phyloP scores from a whole-genome alignment of 768 basidiomycete genomes.

The Tulasnella sp. region DNA sequence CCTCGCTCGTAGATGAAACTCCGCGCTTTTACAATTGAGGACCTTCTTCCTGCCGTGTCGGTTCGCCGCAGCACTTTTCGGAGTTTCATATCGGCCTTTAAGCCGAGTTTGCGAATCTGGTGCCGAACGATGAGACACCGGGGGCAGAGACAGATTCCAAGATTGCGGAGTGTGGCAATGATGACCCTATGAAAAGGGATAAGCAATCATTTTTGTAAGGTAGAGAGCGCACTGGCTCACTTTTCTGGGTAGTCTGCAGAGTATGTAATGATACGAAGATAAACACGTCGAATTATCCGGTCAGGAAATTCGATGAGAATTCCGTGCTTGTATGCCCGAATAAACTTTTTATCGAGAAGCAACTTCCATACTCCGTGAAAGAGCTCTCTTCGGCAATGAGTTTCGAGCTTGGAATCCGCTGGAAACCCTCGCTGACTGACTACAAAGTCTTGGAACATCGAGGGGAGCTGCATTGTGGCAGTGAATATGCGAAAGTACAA shows the following conservation, averaged over 20 bases:
- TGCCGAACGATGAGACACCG: constrained; percentile 40
- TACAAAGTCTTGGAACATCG: constrained; percentile 25
- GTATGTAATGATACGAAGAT: constrained; percentile 44
- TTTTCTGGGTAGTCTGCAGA: constrained; percentile 49
- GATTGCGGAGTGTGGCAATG: background rate
- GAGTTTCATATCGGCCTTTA: background rate
- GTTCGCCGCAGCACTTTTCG: background rate
- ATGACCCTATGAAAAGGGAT: background rate
- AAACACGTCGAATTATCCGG: constrained; percentile 35
- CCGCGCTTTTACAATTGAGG: background rate
- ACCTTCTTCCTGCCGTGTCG: background rate
- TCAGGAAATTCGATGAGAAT: constrained; percentile 29
- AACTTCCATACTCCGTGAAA: constrained; percentile 32
- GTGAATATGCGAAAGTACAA: no score
- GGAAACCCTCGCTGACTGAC: background rate
- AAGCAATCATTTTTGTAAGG: background rate
- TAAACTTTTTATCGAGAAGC: constrained; percentile 33
- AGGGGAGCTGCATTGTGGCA: constrained; percentile 24
- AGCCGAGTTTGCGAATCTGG: constrained; percentile 30
- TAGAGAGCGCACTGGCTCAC: constrained; percentile 33
- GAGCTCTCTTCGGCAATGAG: constrained; percentile 31
- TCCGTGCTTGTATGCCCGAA: constrained; percentile 32
- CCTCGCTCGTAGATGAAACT: constrained; percentile 28
- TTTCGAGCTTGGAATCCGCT: background rate
- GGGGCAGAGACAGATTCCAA: constrained; percentile 44